Evolutionary conservation across 331 rosid genomes (phyloP).

Genomic region (Saraca asoca): DNA sequence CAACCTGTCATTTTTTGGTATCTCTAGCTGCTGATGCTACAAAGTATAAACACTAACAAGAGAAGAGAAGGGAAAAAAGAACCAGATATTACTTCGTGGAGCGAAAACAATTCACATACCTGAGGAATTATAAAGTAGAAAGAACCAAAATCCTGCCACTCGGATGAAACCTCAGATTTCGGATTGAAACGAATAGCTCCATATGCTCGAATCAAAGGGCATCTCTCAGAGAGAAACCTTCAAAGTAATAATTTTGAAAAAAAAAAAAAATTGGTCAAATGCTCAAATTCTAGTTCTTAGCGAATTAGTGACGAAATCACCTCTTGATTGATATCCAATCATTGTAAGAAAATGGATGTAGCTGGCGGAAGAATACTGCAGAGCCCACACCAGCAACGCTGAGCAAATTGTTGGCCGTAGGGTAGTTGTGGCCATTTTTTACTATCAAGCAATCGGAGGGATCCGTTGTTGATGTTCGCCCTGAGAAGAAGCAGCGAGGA

Average conservation of each 20-base stretch:
- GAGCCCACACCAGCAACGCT: constrained; percentile 88
- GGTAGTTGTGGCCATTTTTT: constrained; percentile 24
- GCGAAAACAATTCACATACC: constrained; percentile 50
- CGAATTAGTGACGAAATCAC: constrained; percentile 31
- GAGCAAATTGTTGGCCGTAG: constrained; percentile 35
- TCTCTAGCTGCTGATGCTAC: constrained; percentile 61
- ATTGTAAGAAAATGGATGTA: constrained; percentile 58
- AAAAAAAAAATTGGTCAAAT: too few relatives aligned
- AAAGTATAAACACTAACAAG: constrained; percentile 43
- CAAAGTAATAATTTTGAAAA: constrained; percentile 6
- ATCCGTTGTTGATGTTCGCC: constrained; percentile 39
- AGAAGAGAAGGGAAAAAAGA: constrained; percentile 31
- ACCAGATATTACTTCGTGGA: constrained; percentile 35
- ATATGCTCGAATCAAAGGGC: constrained; percentile 84
- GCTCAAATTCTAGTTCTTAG: too few relatives aligned
- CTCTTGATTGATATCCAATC: constrained; percentile 86
- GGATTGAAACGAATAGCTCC: constrained; percentile 90
- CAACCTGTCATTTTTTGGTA: constrained; percentile 79
- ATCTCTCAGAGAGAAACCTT: constrained; percentile 79
- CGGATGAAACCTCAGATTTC: constrained; percentile 61
- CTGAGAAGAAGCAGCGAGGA: constrained; percentile 80
- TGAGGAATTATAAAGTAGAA: constrained; percentile 94
- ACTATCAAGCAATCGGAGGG: constrained; percentile 18
- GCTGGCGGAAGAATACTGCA: constrained; percentile 68
- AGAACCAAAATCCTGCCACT: constrained; percentile 83